Conservation (phyloP, 2,329 filamentous ascomycete species). For the Ceratocystis albifundus region DNA sequence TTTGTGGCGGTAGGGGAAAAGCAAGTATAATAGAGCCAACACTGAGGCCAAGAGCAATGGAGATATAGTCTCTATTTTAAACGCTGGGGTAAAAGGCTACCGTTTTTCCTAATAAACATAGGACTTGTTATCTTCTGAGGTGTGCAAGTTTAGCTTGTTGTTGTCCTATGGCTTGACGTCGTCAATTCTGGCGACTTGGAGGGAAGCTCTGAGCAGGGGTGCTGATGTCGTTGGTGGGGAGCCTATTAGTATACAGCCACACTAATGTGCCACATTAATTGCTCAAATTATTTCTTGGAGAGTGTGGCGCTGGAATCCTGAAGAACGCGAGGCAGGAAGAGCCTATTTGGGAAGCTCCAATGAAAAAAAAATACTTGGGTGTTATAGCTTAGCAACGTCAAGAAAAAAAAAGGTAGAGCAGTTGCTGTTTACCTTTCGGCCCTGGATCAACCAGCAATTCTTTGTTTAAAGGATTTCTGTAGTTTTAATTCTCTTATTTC, state of each 20-base stretch:
- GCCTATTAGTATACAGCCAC: neutral
- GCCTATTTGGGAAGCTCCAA: neutral
- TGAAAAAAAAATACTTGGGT: neutral
- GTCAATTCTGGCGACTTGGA: slow-evolving; percentile 1
- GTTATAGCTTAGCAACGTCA: neutral
- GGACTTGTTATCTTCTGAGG: neutral
- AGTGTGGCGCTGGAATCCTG: slow-evolving; percentile 13
- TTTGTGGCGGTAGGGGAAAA: neutral
- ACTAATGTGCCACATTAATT: neutral
- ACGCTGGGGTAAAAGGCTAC: neutral
- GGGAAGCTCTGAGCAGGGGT: neutral
- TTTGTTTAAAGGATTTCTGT: neutral
- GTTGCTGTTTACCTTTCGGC: neutral
- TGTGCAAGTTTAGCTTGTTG: neutral
- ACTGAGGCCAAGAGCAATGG: neutral
- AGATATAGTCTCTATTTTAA: neutral
- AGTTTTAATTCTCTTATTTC: neutral
- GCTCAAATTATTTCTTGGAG: neutral
- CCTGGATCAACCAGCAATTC: neutral
- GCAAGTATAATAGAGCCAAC: neutral
- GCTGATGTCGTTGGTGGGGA: neutral
- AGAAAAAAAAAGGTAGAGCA: neutral
- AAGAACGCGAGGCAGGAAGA: slow-evolving; percentile 16
- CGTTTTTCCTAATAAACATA: neutral
- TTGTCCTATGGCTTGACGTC: slow-evolving; percentile 6